Conservation (phyloP, 805 yeast species). For the Millerago galiae region DNA sequence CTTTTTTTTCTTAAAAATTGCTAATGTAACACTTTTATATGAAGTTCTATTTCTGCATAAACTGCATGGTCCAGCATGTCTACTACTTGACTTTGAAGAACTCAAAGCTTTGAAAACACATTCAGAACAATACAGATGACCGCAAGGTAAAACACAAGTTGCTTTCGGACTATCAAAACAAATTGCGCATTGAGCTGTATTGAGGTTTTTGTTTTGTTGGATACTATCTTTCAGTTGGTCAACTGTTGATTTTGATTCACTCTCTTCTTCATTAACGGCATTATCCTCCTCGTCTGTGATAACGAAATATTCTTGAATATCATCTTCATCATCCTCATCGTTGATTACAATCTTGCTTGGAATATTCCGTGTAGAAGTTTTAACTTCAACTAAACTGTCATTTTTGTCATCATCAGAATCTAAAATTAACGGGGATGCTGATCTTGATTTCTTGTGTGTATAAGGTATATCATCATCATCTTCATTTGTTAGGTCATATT, state of each 20-base stretch:
- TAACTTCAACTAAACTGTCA: conserved; percentile 1
- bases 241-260: conserved; percentile 25
- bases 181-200: conserved; percentile 37
- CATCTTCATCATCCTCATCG: conserved; percentile 5
- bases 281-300: not conserved
- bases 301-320: conserved; percentile 2
- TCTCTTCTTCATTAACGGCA: conserved; percentile 14
- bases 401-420: conserved; percentile 9
- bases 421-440: conserved; percentile 17
- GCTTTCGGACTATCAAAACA: conserved; percentile 48
- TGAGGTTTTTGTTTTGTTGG: conserved; percentile 9
- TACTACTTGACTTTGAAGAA: conserved; percentile 26
- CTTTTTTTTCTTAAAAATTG: conserved; percentile 28
- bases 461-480: conserved; percentile 25
- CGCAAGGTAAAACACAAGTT: conserved; percentile 48
- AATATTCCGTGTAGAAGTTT: not conserved
- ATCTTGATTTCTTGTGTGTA: conserved; percentile 18
- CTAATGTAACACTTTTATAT: conserved; percentile 25
- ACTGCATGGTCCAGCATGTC: conserved; percentile 34
- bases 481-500: conserved; percentile 7
- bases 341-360: not conserved
- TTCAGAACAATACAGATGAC: conserved; percentile 49
- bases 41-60: conserved; percentile 33
- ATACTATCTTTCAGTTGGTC: conserved; percentile 23
- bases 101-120: conserved; percentile 43